Evolutionary conservation across 2,329 filamentous ascomycete genomes (phyloP).

Genomic region (Epicoccum nigrum): DNA sequence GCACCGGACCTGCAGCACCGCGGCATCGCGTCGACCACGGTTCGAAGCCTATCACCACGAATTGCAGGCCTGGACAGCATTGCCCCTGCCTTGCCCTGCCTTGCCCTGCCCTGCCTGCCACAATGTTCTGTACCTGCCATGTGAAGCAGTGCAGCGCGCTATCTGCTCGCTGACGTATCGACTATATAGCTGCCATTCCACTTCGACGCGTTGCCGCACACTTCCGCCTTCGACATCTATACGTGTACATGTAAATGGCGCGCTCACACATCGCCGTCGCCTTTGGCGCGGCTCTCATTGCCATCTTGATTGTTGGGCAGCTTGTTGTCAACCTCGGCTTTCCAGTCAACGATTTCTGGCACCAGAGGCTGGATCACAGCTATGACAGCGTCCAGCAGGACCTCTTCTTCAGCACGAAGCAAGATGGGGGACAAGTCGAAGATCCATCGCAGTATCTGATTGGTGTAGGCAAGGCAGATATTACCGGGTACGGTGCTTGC

Average conservation of each 20-base stretch:
- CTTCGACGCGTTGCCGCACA: slow-evolving; percentile 2
- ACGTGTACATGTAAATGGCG: slow-evolving; percentile 40
- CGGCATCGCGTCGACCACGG: neutral
- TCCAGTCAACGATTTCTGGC: slow-evolving; percentile 47
- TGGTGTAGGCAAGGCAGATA: slow-evolving; percentile 74
- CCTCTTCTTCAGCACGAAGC: slow-evolving; percentile 35
- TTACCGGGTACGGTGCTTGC: slow-evolving; percentile 63
- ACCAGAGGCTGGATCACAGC: slow-evolving; percentile 34
- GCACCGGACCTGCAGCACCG: neutral
- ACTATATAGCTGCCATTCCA: slow-evolving; percentile 7
- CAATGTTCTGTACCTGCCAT: neutral
- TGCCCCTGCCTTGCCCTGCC: neutral
- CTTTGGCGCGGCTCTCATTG: slow-evolving; percentile 43
- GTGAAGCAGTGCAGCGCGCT: neutral
- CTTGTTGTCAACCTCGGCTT: slow-evolving; percentile 44
- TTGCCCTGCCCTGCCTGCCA: too few species aligned
- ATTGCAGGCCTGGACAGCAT: neutral
- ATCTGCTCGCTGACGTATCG: neutral
- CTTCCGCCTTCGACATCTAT: slow-evolving; percentile 27
- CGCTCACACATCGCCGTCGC: slow-evolving; percentile 49
- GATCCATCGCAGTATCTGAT: slow-evolving; percentile 63
- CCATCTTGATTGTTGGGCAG: slow-evolving; percentile 43
- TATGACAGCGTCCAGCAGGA: slow-evolving; percentile 32
- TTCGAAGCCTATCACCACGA: neutral
- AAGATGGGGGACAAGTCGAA: slow-evolving; percentile 31